Evolutionary conservation across 768 basidiomycete genomes (phyloP).

Genomic region (Leccinum imitatum): DNA sequence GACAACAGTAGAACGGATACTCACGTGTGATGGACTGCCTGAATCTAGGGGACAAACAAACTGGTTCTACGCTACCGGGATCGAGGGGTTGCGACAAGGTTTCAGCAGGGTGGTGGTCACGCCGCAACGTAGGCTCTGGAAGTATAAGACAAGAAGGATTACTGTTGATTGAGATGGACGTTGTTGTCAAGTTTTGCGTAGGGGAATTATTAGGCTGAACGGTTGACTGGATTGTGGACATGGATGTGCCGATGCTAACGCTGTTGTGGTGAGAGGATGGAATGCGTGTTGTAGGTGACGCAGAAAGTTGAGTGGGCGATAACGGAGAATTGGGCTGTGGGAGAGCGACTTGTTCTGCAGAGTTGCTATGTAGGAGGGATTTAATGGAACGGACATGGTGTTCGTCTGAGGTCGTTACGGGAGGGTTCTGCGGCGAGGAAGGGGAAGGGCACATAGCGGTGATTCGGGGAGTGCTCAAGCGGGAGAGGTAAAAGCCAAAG

Average conservation of each 20-base stretch:
- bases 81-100: conserved; percentile 12
- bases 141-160: conserved; percentile 24
- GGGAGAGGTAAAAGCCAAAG: conserved; percentile 13
- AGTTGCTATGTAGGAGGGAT: conserved; percentile 3
- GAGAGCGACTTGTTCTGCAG: conserved; percentile 8
- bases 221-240: conserved; percentile 19
- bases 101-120: conserved; percentile 10
- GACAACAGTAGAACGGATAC: background rate
- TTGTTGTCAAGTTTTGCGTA: conserved; percentile 13
- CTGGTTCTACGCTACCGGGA: conserved; percentile 15
- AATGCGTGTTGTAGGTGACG: conserved; percentile 20
- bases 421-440: conserved; percentile 27
- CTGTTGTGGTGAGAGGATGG: conserved; percentile 10
- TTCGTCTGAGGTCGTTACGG: conserved; percentile 21
- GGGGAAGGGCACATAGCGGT: conserved; percentile 26
- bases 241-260: conserved; percentile 15
- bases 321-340: conserved; percentile 10
- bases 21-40: conserved; percentile 28
- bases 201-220: conserved; percentile 20
- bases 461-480: conserved; percentile 24
- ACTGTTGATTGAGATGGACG: conserved; percentile 13
- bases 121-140: conserved; percentile 10
- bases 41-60: conserved; percentile 6
- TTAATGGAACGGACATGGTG: conserved; percentile 8
- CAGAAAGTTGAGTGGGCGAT: conserved; percentile 18